phyloP scores from a whole-genome alignment of 108 stramenopile genomes.

The Fragilaria radians region DNA sequence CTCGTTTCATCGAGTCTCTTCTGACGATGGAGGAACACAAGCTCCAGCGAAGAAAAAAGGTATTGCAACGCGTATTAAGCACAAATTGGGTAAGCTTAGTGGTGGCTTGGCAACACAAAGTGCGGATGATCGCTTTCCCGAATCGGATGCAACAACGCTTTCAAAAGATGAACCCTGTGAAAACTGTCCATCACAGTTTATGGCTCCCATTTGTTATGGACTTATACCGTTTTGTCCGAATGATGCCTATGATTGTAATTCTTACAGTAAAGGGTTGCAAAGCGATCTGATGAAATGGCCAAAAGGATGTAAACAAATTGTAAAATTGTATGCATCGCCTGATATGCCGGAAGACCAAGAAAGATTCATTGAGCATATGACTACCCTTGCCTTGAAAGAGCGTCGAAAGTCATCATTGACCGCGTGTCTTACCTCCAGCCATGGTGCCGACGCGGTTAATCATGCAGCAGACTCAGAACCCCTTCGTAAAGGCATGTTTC shows the following conservation, averaged over 20 bases:
- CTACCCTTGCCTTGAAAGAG: background rate
- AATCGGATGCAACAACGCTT: constrained; percentile 10
- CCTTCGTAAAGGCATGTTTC: background rate
- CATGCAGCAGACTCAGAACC: constrained; percentile 1
- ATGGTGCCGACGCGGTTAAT: background rate
- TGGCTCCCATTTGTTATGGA: constrained; percentile 64
- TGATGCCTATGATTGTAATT: background rate
- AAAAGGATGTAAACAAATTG: constrained; percentile 27
- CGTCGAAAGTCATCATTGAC: background rate
- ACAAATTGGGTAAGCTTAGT: constrained; percentile 6
- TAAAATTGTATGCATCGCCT: constrained; percentile 45
- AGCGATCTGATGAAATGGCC: constrained; percentile 34
- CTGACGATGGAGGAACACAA: background rate
- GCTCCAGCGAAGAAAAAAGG: background rate
- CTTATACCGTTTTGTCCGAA: constrained; percentile 36
- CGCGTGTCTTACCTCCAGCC: background rate
- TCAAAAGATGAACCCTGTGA: constrained; percentile 17
- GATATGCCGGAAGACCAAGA: constrained; percentile 43
- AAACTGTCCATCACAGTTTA: constrained; percentile 42
- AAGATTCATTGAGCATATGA: constrained; percentile 42
- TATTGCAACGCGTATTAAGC: constrained; percentile 5
- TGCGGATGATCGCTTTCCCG: background rate
- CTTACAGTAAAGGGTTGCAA: background rate
- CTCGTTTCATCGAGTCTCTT: constrained; percentile 6
- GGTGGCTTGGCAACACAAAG: background rate